phyloP scores from a whole-genome alignment of 495 filamentous ascomycete species.

The Aspergillus avenaceus region DNA sequence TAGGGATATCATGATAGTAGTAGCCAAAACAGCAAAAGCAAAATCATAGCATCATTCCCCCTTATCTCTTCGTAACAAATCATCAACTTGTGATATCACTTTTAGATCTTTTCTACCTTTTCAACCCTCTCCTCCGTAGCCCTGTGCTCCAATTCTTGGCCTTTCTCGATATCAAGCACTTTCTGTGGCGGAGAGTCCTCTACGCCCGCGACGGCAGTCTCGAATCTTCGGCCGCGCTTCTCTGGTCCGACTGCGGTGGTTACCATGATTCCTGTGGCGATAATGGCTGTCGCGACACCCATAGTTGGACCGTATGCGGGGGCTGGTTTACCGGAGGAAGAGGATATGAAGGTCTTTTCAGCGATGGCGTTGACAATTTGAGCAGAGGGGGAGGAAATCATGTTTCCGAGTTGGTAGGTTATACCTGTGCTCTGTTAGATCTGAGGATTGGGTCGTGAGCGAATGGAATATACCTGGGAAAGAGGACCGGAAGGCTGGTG shows the following conservation, averaged over 20 bases:
- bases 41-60: neutral
- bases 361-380: slow-evolving; percentile 69
- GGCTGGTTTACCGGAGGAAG: slow-evolving; percentile 42
- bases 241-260: slow-evolving; percentile 55
- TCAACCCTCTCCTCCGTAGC: slow-evolving; percentile 17
- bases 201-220: slow-evolving; percentile 53
- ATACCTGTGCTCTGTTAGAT: slow-evolving; percentile 11
- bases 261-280: slow-evolving; percentile 57
- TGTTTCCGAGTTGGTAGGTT: slow-evolving; percentile 73
- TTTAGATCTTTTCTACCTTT: slow-evolving; percentile 21
- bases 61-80: neutral
- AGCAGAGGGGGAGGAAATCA: slow-evolving; percentile 67
- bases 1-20: no score
- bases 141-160: slow-evolving; percentile 6
- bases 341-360: slow-evolving; percentile 48
- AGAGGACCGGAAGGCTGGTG: slow-evolving; percentile 65
- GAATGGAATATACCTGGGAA: slow-evolving; percentile 23
- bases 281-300: slow-evolving; percentile 67
- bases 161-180: neutral
- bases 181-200: neutral
- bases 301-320: slow-evolving; percentile 67
- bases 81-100: no score
- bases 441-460: neutral
- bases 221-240: slow-evolving; percentile 64
- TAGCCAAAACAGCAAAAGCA: no score